Evolutionary conservation across 192 early-diverging fungal species (phyloP).

Genomic region (Ambispora gerdemannii): DNA sequence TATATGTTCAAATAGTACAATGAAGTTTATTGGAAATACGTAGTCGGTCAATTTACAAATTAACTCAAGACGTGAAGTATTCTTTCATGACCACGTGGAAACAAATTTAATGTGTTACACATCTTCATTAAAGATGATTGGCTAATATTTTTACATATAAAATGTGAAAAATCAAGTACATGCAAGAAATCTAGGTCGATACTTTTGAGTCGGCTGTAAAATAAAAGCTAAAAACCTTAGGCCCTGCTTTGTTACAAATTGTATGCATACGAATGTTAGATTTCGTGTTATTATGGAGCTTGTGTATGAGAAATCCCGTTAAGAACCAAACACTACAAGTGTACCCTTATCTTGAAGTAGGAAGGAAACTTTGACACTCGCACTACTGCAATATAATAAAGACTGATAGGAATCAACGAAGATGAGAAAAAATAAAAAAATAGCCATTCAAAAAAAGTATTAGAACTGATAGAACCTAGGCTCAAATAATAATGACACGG

Average conservation of each 20-base stretch:
- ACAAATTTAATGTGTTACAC: too few species aligned
- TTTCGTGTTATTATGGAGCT: background rate
- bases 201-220: too few species aligned
- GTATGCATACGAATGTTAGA: background rate
- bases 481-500: background rate
- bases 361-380: background rate
- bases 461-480: background rate
- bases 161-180: too few species aligned
- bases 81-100: too few species aligned
- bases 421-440: background rate
- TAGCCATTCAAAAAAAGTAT: background rate
- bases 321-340: background rate
- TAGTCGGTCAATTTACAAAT: too few species aligned
- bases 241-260: background rate
- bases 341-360: conserved; percentile 11
- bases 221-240: conserved; percentile 5
- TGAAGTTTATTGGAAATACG: too few species aligned
- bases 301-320: background rate
- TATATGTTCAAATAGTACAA: too few species aligned
- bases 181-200: too few species aligned
- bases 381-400: conserved; percentile 5
- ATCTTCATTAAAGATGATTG: too few species aligned
- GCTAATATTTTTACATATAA: too few species aligned
- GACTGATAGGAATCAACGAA: background rate
- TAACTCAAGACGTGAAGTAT: too few species aligned